Conservation (phyloP, 2,329 filamentous ascomycete genomes). For the Alternaria hordeiaustralica region DNA sequence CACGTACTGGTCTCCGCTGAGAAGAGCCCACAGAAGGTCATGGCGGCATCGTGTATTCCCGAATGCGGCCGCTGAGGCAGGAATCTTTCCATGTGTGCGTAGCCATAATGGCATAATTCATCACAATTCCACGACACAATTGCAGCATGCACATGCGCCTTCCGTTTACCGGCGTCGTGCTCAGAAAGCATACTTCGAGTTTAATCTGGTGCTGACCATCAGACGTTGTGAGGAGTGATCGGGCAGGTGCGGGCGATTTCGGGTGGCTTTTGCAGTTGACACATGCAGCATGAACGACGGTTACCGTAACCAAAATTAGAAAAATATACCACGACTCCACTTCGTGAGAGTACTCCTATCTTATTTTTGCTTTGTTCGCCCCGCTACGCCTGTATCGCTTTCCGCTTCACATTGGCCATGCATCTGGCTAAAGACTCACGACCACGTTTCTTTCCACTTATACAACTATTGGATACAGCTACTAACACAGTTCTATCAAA, state of each 20-base stretch:
- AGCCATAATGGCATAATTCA: neutral
- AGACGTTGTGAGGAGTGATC: neutral
- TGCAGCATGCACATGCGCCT: neutral
- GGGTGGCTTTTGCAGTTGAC: neutral
- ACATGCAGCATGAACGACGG: neutral
- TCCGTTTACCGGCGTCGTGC: neutral
- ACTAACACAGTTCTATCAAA: neutral
- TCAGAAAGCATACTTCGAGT: neutral
- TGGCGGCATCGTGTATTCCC: neutral
- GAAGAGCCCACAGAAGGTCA: neutral
- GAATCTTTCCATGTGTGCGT: neutral
- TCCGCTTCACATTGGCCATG: neutral
- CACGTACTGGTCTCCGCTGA: neutral
- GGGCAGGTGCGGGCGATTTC: conserved; percentile 2
- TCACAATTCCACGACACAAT: neutral
- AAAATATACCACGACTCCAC: neutral
- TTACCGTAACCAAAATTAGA: conserved; percentile 8
- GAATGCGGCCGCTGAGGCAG: neutral
- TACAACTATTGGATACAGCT: neutral
- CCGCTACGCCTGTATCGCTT: neutral
- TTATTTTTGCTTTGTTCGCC: neutral
- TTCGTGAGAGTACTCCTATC: neutral
- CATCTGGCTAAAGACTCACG: neutral
- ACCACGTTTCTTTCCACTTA: too few relatives aligned
- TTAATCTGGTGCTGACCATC: neutral